Percentiles rank a stretch among this genome's conserved stretches.
These are phyloP conservation scores for Paraphoma chrysanthemicola DNA, from an alignment of 2,329 filamentous ascomycete genomes.

Conservation along the genomic window DNA sequence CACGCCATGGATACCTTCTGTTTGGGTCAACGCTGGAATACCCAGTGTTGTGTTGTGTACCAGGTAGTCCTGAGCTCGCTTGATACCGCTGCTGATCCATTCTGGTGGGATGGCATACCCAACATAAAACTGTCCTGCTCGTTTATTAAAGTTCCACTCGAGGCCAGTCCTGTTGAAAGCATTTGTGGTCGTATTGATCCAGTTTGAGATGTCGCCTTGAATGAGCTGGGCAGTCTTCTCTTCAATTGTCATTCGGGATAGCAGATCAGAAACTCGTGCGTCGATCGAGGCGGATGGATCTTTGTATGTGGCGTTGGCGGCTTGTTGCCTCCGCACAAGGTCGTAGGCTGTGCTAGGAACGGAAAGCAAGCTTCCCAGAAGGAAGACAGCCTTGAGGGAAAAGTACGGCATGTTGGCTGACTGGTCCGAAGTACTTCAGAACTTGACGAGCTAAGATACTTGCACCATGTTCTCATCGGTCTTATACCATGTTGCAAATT, in stretches of 20 bases:
- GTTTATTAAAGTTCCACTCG: conserved; percentile 69
- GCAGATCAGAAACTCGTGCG: conserved; percentile 69
- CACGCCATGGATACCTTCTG: conserved; percentile 77
- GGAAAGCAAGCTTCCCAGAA: conserved; percentile 23
- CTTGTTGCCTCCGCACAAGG: conserved; percentile 33
- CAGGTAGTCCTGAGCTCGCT: conserved; percentile 72
- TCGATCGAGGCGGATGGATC: conserved; percentile 68
- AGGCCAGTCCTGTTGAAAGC: conserved; percentile 72
- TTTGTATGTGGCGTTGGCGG: conserved; percentile 61
- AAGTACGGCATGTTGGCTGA: conserved; percentile 16
- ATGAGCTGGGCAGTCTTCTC: conserved; percentile 74
- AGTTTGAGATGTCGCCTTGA: conserved; percentile 73
- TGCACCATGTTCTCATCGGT: conserved; percentile 1
- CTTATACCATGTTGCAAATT: conserved; percentile 17
- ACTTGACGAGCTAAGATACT: neutral
- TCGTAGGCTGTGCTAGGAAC: conserved; percentile 29
- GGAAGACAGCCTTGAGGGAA: conserved; percentile 16
- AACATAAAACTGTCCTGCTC: conserved; percentile 75
- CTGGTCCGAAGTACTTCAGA: neutral
- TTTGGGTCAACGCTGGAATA: conserved; percentile 76
- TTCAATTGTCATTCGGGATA: conserved; percentile 75
- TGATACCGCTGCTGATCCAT: conserved; percentile 68
- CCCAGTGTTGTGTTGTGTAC: conserved; percentile 69
- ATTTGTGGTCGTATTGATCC: conserved; percentile 72
- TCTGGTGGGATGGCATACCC: conserved; percentile 71